A percentile compares a stretch with the other conserved stretches of the same genome.
Conservation (phyloP, 2,329 filamentous ascomycete species). For the Amauroascus niger region DNA sequence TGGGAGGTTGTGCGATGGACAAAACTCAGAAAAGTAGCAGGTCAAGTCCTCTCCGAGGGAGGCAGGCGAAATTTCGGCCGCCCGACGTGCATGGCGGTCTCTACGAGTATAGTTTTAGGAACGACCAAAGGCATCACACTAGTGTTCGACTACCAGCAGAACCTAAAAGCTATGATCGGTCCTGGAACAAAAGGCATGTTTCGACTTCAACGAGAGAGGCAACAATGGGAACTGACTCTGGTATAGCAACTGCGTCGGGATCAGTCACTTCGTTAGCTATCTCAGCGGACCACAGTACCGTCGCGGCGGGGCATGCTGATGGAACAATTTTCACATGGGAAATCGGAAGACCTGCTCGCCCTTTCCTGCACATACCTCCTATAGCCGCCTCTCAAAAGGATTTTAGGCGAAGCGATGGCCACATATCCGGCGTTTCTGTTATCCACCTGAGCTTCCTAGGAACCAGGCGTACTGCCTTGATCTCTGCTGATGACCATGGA, state of each 20-base stretch:
- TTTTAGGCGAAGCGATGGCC: conserved; percentile 65
- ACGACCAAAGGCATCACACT: conserved; percentile 91
- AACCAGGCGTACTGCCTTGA: conserved; percentile 83
- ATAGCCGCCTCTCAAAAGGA: conserved; percentile 57
- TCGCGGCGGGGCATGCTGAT: conserved; percentile 80
- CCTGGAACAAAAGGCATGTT: conserved; percentile 73
- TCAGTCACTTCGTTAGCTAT: conserved; percentile 78
- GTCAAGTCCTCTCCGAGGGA: conserved; percentile 82
- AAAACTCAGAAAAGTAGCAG: conserved; percentile 77
- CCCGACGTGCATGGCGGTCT: conserved; percentile 80
- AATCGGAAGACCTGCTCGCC: conserved; percentile 65
- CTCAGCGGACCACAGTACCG: conserved; percentile 84
- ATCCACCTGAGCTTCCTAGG: conserved; percentile 92
- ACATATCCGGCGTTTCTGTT: conserved; percentile 65
- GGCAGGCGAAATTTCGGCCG: conserved; percentile 87
- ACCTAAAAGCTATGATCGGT: conserved; percentile 84
- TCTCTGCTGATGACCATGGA: conserved; percentile 86
- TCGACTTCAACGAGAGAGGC: neutral
- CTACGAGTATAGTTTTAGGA: conserved; percentile 78
- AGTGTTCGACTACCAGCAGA: conserved; percentile 96
- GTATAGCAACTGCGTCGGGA: conserved; percentile 74
- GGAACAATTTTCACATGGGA: conserved; percentile 98
- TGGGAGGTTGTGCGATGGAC: conserved; percentile 99
- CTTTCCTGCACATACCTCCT: conserved; percentile 79
- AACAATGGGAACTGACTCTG: conserved; percentile 4